Conservation (phyloP, 2,329 filamentous ascomycete species). For the Neoarthrinium moseri region DNA sequence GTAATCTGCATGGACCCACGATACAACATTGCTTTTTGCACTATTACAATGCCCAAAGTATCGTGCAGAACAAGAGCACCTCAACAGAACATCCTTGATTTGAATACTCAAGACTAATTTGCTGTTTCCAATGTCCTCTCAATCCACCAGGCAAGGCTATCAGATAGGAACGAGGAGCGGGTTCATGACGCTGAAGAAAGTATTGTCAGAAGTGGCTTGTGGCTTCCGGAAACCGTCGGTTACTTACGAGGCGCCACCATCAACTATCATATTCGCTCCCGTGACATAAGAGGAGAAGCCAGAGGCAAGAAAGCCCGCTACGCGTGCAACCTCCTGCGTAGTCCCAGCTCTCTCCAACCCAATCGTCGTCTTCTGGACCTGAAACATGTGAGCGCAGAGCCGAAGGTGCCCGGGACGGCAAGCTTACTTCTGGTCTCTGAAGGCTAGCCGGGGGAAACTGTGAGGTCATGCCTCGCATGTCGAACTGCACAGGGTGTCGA, state of each 20-base stretch:
- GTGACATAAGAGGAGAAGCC: slow-evolving; percentile 64
- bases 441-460: slow-evolving; percentile 56
- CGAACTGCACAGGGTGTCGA: slow-evolving; percentile 32
- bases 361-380: slow-evolving; percentile 47
- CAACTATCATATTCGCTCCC: slow-evolving; percentile 60
- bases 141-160: too few species aligned
- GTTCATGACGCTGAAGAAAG: slow-evolving; percentile 32
- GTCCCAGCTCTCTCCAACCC: slow-evolving; percentile 57
- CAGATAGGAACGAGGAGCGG: slow-evolving; percentile 31
- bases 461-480: slow-evolving; percentile 46
- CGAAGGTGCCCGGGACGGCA: too few species aligned
- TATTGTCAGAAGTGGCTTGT: neutral
- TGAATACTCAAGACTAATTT: too few species aligned
- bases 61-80: too few species aligned
- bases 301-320: slow-evolving; percentile 61
- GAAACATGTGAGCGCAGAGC: neutral
- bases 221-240: neutral
- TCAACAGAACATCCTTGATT: too few species aligned
- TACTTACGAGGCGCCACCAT: slow-evolving; percentile 51
- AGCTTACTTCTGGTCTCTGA: slow-evolving; percentile 43
- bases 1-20: too few species aligned
- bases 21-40: too few species aligned
- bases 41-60: too few species aligned
- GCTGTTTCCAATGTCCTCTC: too few species aligned
- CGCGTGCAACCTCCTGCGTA: slow-evolving; percentile 57